Base-by-base conservation (phyloP, 495 filamentous ascomycete genomes). In the Annulohypoxylon stygium region DNA sequence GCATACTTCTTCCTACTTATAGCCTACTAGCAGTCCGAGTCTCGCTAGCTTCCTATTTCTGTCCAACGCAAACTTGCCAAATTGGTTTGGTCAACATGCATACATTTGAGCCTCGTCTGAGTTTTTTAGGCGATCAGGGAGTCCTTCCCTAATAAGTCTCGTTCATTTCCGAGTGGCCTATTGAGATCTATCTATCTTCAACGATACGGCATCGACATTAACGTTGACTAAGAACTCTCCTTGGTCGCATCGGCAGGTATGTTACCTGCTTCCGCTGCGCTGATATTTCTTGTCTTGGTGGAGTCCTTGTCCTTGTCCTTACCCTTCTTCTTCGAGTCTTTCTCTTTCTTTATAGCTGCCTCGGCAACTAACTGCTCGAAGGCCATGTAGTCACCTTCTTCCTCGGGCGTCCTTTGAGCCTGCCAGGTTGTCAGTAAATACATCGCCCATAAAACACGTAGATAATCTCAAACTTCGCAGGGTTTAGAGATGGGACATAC, bases 341-440 rank as follows among this genome's bases (percentile, higher is more conserved):
- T 91, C 53, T 93, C 91, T 81, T 97, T 97, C 88, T 98, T 98
- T 59, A 93, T 90, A 54, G 93, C 93, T 5, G 97, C 95, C 78
- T 99, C 96, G 36, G 96, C 94, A 83, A 99, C 97, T 33, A 99
- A 90, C 81, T 98, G 93, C 80, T 99, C 96, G 76, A 99, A 99
- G 18, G 93, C 95, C 90, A 98, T 97, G 84, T 97, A 98, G 64
- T 98, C 95, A 70, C 95, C 96, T 84, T 98, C 96, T 83, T 99
- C 96, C 48, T 98, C 97, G 45, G 94, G 92, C 69, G 94, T 93
- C 67, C 96, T 89, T 79, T 92, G 88, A 18, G 96, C 96, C 96
- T 98, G 25, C 70, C 71, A 18, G 18, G 55, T 14, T 2, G 41
- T 81, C 74, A 82, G 75, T 51, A 61, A 16, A 39, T 25, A 3